Conservation (phyloP, 108 stramenopile genomes). For the Nannochloropsis gaditana region DNA sequence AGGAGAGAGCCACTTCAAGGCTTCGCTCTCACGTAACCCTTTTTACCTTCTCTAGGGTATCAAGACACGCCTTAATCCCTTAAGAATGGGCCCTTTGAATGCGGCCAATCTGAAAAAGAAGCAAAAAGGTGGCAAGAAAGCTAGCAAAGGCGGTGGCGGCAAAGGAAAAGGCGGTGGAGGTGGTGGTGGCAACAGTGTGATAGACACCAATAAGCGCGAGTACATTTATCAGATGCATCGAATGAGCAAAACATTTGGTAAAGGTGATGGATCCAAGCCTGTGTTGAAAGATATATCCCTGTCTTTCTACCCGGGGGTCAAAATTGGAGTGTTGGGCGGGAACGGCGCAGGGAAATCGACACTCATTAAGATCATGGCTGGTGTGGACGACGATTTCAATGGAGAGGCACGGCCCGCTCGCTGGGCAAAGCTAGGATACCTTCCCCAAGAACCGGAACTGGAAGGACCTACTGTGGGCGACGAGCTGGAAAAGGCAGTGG, state of each 20-base stretch:
- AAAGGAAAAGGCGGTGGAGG: background rate
- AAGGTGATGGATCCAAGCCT: slow-evolving; percentile 27
- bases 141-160: background rate
- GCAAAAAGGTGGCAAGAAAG: slow-evolving; percentile 9
- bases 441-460: slow-evolving; percentile 45
- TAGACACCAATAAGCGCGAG: slow-evolving; percentile 21
- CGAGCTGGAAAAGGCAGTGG: slow-evolving; percentile 44
- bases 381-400: slow-evolving; percentile 42
- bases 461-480: slow-evolving; percentile 48
- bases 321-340: slow-evolving; percentile 48
- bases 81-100: background rate
- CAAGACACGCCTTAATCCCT: background rate
- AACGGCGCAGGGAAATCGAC: slow-evolving; percentile 51
- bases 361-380: slow-evolving; percentile 52
- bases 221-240: slow-evolving; percentile 39
- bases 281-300: slow-evolving; percentile 34
- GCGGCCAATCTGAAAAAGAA: slow-evolving; percentile 2
- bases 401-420: slow-evolving; percentile 34
- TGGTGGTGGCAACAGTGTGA: slow-evolving; percentile 2
- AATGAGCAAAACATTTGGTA: slow-evolving; percentile 32
- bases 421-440: slow-evolving; percentile 39
- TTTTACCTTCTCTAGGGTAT: no score
- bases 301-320: slow-evolving; percentile 43
- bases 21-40: no score
- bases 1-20: no score